These are phyloP conservation scores for Naumovozyma dairenensis DNA, from an alignment of 805 yeast genomes.

Conservation along the genomic window DNA sequence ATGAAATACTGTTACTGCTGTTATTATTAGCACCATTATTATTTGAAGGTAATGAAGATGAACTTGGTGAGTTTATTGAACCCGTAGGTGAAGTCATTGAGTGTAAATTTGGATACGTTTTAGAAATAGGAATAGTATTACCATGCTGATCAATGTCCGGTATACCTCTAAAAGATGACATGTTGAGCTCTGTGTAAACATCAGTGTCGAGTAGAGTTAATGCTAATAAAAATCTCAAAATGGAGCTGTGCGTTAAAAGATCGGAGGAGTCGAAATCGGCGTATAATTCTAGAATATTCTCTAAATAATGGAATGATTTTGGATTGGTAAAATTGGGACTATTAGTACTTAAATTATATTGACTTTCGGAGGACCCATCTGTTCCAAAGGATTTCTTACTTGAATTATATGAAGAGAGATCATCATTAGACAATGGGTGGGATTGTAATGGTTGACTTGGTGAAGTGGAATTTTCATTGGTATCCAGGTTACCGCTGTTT, in stretches of 20 bases:
- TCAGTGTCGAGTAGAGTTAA: conserved; percentile 14
- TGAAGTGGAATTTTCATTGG: neutral
- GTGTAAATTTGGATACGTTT: too few species aligned
- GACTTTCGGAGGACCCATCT: neutral
- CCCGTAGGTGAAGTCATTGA: neutral
- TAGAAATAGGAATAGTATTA: too few species aligned
- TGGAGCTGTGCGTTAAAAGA: conserved; percentile 10
- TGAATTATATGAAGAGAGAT: conserved; percentile 1
- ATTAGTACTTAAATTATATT: neutral
- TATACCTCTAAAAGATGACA: conserved; percentile 7
- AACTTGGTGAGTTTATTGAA: neutral
- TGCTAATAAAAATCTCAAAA: conserved; percentile 12
- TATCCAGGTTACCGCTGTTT: conserved; percentile 1
- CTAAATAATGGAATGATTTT: conserved; percentile 2
- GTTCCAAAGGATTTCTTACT: neutral
- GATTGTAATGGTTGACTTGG: conserved; percentile 1
- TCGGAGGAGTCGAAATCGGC: conserved; percentile 10
- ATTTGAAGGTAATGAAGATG: neutral
- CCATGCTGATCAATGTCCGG: conserved; percentile 1
- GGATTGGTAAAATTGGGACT: neutral
- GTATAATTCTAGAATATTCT: conserved; percentile 10
- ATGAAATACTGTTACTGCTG: neutral
- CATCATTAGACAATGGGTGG: conserved; percentile 1
- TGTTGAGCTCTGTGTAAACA: conserved; percentile 12
- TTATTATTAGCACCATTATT: conserved; percentile 2